Base-by-base conservation (phyloP, 352 stramenopile species). In the Pythium diclinum region DNA sequence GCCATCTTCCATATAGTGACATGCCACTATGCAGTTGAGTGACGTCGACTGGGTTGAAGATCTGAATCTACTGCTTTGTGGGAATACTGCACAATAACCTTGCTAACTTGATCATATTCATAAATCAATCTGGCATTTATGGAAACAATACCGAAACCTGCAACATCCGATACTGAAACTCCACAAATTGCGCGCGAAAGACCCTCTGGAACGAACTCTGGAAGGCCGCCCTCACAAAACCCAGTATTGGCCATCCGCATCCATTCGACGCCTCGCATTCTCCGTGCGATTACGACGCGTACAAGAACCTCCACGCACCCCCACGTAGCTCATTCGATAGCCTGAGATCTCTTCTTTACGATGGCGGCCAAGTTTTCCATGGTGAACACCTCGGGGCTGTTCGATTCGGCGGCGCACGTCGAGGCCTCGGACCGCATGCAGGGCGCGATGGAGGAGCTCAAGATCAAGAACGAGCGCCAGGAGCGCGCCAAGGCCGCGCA, bases 281-380 rank as follows among this genome's bases (percentile, higher is more conserved):
- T 56, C 42, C 32, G 19, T 32, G 10, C 55, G 30, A 47, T 66
- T 44, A 28, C 25, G 1, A 48, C 48, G n/a, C 47, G 38, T 13
- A 28, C 32, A 48, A 4, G 8, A 17, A 17, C 13, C 33, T 28
- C 17, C 32, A 59, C 53, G 17, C 32, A 59, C 32, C 10, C 9
- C 17, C 3, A 3, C 6, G 0, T 25, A 10, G 34, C 51, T 19
- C 51, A 42, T 25, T 57, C 51, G 34, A 59, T n/a, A 47, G 34
- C 30, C 9, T 21, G 40, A 7, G 10, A 38, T 56, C 23, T 17
- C 30, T 30, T 30, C 28, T 47, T 23, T 8, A 75, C 49, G 3
- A 93, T 93, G 85, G 81, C 82, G 61, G 71, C 78, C 38, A 93
- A 93, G 59, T 93, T 93, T 52, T 88, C 79, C 34, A 92, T 92